These are phyloP conservation scores for Coniochaeta sp. DNA, from an alignment of 2,329 filamentous ascomycete genomes.

Conservation along the genomic window DNA sequence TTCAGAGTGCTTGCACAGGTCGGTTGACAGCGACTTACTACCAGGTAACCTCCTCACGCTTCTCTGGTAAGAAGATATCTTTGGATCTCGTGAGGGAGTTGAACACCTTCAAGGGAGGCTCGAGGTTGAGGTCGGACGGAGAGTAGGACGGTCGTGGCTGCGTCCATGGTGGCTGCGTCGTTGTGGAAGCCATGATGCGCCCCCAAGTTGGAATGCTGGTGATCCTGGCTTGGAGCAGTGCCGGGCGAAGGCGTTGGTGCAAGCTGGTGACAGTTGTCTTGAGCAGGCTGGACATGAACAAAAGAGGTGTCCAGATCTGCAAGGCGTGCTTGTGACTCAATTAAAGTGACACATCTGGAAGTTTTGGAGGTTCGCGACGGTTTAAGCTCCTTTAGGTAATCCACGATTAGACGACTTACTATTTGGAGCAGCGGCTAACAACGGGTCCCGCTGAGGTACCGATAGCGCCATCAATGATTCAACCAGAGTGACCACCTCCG, in stretches of 20 bases:
- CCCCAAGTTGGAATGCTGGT: background rate
- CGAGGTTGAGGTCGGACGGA: background rate
- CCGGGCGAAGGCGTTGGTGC: background rate
- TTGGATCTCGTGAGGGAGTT: constrained; percentile 2
- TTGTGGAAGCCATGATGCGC: constrained; percentile 1
- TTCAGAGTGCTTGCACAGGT: background rate
- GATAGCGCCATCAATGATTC: background rate
- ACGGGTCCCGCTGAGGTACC: background rate
- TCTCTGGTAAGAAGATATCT: background rate
- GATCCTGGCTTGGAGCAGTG: background rate
- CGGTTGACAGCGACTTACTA: background rate
- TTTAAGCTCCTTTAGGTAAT: background rate
- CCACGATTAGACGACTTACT: too few relatives aligned
- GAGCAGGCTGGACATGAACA: constrained; percentile 1
- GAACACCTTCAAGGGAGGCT: background rate
- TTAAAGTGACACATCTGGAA: background rate
- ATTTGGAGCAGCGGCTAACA: background rate
- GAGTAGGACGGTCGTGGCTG: background rate
- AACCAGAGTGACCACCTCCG: too few relatives aligned
- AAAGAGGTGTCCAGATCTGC: background rate
- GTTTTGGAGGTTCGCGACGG: background rate
- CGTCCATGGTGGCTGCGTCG: background rate
- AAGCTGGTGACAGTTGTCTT: background rate
- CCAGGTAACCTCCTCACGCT: background rate
- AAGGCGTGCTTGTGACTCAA: background rate